Percentiles rank a stretch among this genome's conserved stretches.
These are phyloP conservation scores for Tuber umbilicatum DNA, from an alignment of 495 filamentous ascomycete genomes.

Conservation along the genomic window DNA sequence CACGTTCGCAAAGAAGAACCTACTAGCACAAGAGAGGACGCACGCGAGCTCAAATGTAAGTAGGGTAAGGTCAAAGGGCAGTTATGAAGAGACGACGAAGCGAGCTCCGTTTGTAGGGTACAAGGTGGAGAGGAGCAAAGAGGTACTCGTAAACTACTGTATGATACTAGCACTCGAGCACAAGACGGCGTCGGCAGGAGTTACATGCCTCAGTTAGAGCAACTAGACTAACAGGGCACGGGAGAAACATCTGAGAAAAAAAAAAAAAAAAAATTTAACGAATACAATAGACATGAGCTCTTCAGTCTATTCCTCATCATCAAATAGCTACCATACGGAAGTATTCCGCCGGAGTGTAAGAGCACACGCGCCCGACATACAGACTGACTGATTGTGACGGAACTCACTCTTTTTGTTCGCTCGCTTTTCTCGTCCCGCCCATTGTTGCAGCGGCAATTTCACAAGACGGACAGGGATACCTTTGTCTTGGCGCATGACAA, in stretches of 20 bases:
- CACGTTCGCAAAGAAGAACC: background rate
- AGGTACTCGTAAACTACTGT: background rate
- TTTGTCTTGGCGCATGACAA: conserved; percentile 32
- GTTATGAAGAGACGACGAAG: background rate
- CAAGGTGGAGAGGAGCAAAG: background rate
- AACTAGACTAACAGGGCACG: background rate
- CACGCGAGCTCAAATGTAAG: background rate
- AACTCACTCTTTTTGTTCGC: background rate
- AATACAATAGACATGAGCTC: background rate
- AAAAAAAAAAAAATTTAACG: background rate
- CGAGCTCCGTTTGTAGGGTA: background rate
- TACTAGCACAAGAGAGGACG: background rate
- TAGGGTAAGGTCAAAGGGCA: background rate
- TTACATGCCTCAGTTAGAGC: background rate
- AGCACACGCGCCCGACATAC: background rate
- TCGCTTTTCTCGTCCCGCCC: background rate
- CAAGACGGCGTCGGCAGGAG: background rate
- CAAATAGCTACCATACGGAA: background rate
- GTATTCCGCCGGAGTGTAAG: background rate
- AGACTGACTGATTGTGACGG: background rate
- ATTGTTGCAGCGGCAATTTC: background rate
- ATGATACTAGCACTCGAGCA: too few species aligned
- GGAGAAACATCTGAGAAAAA: background rate
- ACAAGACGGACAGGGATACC: background rate
- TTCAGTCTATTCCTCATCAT: background rate